Evolutionary conservation across 2,329 filamentous ascomycete genomes (phyloP).

Genomic region (Penicillium sp.): DNA sequence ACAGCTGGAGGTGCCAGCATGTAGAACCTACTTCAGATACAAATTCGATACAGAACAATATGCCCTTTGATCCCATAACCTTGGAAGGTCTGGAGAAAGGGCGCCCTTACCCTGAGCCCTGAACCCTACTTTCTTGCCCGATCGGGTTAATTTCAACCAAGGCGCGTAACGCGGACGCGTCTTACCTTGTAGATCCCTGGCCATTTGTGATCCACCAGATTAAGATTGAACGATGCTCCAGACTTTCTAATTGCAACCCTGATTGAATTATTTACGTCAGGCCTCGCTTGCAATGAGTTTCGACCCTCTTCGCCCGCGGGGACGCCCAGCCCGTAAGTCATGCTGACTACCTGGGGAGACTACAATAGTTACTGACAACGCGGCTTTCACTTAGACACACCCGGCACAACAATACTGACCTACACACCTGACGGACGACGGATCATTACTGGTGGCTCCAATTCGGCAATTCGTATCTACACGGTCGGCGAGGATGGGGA

Average conservation of each 20-base stretch:
- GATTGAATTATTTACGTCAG: neutral
- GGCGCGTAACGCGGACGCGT: constrained; percentile 30
- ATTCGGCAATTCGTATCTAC: constrained; percentile 91
- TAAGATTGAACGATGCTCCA: constrained; percentile 9
- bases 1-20: constrained; percentile 24
- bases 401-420: constrained; percentile 78
- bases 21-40: neutral
- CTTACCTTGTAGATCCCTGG: constrained; percentile 7
- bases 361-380: constrained; percentile 7
- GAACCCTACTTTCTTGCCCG: constrained; percentile 24
- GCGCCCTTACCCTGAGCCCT: constrained; percentile 35
- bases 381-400: constrained; percentile 58
- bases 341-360: neutral
- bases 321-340: constrained; percentile 49
- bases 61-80: neutral
- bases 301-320: constrained; percentile 38
- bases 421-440: constrained; percentile 87
- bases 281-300: constrained; percentile 30
- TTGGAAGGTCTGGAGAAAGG: neutral
- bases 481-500: constrained; percentile 89
- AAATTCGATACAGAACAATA: neutral
- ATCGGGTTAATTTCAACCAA: constrained; percentile 27
- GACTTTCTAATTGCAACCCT: constrained; percentile 7
- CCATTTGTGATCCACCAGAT: constrained; percentile 8
- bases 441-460: constrained; percentile 86